Base-by-base conservation (phyloP, 306 rosid species). In the Adenanthera pavonina region DNA sequence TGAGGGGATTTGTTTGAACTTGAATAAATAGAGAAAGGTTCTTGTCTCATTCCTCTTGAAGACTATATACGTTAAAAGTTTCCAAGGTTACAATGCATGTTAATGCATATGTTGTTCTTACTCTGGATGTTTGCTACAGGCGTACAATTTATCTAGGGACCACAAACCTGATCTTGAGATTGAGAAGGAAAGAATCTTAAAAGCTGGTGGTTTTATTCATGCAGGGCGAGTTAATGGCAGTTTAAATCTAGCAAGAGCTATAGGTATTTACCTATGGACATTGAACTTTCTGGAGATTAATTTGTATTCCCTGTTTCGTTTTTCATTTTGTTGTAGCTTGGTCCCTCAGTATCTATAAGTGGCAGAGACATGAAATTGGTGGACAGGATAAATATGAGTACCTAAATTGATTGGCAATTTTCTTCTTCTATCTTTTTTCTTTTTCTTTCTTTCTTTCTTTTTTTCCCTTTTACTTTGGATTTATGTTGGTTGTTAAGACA, bases 181-280 rank as follows among this genome's bases (percentile, higher is more conserved):
- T 83, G 99, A 95, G 89, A 95, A 80, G 90, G 99, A 93, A 17
- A 89, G 98, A 89, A 95, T 95, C 84, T 74, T 89, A 73, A 93
- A 89, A 89, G 98, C 97, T 81, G 98, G 97, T 64, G 98, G 99
- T 72, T 95, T 93, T 84, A 95, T 95, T 79, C 97, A 93, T 53
- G 98, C 97, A 7, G 99, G 99, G 77, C 89, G 99, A 52, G 94
- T 95, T 78, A 95, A 95, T 91, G 99, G 99, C 80, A 93, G 96
- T 87, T 85, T 95, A 87, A 93, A 93, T 90, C 98, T 95, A 78
- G 91, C 99, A 54, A 93, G 99, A 84, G 99, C 99, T 84, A 95
- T 95, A 84, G 99, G 98, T 92, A 84, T 36, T 56, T 79, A 33
- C 66, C 80, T 73, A 51, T 35, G 30, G 76, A 53, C 65, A 30